Conservation (phyloP, 495 filamentous ascomycete genomes). For the Penicillium bialowiezense region DNA sequence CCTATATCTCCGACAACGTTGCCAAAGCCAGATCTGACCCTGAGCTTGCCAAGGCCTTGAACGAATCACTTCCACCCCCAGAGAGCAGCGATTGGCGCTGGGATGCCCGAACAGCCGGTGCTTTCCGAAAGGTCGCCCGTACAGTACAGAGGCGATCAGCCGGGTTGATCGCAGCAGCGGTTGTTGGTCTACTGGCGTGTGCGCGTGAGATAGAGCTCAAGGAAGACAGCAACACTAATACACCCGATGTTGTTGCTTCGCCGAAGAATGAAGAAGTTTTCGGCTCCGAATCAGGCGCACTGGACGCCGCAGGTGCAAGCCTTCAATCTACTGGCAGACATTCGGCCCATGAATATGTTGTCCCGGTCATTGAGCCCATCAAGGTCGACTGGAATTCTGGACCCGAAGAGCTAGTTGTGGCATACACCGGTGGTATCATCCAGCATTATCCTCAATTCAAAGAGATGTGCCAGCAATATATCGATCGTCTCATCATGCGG, state of each 20-base stretch:
- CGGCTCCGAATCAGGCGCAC: slow-evolving; percentile 4
- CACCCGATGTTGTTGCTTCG: slow-evolving; percentile 31
- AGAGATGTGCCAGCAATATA: slow-evolving; percentile 61
- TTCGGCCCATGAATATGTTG: slow-evolving; percentile 35
- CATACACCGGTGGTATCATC: slow-evolving; percentile 77
- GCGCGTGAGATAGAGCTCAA: slow-evolving; percentile 61
- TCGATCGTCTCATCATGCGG: slow-evolving; percentile 60
- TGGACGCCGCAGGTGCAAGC: slow-evolving; percentile 9
- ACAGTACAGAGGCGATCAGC: slow-evolving; percentile 67
- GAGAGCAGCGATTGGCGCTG: slow-evolving; percentile 52
- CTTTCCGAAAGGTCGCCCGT: slow-evolving; percentile 59
- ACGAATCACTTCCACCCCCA: slow-evolving; percentile 50
- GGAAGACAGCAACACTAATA: slow-evolving; percentile 40
- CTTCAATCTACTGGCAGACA: slow-evolving; percentile 8
- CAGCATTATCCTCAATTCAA: slow-evolving; percentile 73
- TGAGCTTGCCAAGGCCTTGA: slow-evolving; percentile 49
- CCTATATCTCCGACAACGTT: slow-evolving; percentile 64
- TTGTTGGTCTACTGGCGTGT: slow-evolving; percentile 64
- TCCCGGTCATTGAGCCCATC: slow-evolving; percentile 40
- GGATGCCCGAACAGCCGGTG: slow-evolving; percentile 53
- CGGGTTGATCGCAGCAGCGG: slow-evolving; percentile 67
- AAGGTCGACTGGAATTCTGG: slow-evolving; percentile 46
- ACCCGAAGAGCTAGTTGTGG: slow-evolving; percentile 65
- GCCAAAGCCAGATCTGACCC: slow-evolving; percentile 46
- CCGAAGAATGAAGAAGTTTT: slow-evolving; percentile 26